A percentile compares a stretch with the other conserved stretches of the same genome.
Evolutionary conservation across 2,329 filamentous ascomycete species (phyloP).

Genomic region (Coniochaeta sp.): DNA sequence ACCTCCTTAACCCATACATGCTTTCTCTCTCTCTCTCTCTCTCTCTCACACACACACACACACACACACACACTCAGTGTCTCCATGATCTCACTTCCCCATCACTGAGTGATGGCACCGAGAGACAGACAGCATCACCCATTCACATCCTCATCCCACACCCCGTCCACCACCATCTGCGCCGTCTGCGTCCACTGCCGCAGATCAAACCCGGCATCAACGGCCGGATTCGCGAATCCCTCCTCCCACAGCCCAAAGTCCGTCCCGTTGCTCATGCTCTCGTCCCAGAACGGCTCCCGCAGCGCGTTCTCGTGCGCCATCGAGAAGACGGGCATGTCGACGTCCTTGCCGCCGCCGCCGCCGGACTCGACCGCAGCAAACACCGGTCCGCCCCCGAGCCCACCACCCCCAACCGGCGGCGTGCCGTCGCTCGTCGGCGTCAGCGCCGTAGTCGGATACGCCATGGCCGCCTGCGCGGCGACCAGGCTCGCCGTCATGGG

Average conservation of each 20-base stretch:
- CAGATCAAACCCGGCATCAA: conserved; percentile 24
- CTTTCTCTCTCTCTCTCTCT: no score
- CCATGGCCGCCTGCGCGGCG: conserved; percentile 3
- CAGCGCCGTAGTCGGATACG: neutral
- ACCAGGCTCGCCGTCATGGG: conserved; percentile 2
- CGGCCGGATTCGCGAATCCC: conserved; percentile 26
- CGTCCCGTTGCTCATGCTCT: conserved; percentile 18
- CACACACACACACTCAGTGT: no score
- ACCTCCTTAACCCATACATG: no score
- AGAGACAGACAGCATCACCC: neutral
- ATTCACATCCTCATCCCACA: neutral
- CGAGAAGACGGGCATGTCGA: conserved; percentile 5
- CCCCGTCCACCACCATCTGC: conserved; percentile 8
- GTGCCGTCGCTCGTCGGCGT: neutral
- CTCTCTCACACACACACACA: no score
- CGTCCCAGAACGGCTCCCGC: conserved; percentile 14
- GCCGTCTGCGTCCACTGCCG: conserved; percentile 19
- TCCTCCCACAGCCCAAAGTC: conserved; percentile 29
- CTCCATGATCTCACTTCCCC: no score
- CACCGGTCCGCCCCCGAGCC: neutral
- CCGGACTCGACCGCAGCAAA: neutral
- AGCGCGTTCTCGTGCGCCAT: conserved; percentile 11
- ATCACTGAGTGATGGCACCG: no score
- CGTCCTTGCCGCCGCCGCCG: conserved; percentile 1
- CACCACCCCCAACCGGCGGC: neutral